phyloP scores from a whole-genome alignment of 1,284 basidiomycete species.

The Melampsora americana region DNA sequence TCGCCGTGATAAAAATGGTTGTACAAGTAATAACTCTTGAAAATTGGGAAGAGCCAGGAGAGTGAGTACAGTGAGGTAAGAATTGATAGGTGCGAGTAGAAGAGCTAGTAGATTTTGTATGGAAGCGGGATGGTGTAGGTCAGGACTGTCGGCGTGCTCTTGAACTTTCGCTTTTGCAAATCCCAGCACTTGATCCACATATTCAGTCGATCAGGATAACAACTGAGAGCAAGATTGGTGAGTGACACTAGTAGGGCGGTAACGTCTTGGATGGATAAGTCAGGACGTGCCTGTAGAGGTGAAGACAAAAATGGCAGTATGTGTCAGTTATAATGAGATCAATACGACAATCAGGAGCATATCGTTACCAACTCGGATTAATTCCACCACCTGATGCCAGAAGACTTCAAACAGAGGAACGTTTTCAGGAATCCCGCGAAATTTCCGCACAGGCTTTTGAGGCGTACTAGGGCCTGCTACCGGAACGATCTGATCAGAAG shows the following conservation, averaged over 20 bases:
- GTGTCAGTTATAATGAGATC: not conserved
- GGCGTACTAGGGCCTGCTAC: slow-evolving; percentile 35
- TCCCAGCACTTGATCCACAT: slow-evolving; percentile 85
- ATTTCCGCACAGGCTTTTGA: slow-evolving; percentile 56
- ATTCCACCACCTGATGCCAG: slow-evolving; percentile 94
- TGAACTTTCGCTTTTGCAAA: slow-evolving; percentile 81
- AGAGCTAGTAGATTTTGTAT: slow-evolving; percentile 81
- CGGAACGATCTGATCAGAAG: not conserved
- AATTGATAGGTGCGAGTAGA: slow-evolving; percentile 84
- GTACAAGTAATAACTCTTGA: slow-evolving; percentile 71
- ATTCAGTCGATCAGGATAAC: slow-evolving; percentile 88
- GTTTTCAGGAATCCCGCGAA: slow-evolving; percentile 85
- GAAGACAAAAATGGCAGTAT: not conserved
- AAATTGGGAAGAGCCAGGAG: slow-evolving; percentile 87
- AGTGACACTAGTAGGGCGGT: slow-evolving; percentile 89
- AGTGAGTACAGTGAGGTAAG: slow-evolving; percentile 87
- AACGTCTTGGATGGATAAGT: slow-evolving; percentile 89
- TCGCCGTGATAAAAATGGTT: slow-evolving; percentile 80
- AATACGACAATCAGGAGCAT: not conserved
- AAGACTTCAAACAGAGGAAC: slow-evolving; percentile 93
- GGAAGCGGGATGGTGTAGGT: slow-evolving; percentile 79
- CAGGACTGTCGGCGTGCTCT: slow-evolving; percentile 77
- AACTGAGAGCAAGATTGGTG: slow-evolving; percentile 85
- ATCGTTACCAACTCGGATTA: slow-evolving; percentile 70
- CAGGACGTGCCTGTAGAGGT: slow-evolving; percentile 74